phyloP scores from a whole-genome alignment of 352 stramenopile genomes.

The Globisporangium takayamanum region DNA sequence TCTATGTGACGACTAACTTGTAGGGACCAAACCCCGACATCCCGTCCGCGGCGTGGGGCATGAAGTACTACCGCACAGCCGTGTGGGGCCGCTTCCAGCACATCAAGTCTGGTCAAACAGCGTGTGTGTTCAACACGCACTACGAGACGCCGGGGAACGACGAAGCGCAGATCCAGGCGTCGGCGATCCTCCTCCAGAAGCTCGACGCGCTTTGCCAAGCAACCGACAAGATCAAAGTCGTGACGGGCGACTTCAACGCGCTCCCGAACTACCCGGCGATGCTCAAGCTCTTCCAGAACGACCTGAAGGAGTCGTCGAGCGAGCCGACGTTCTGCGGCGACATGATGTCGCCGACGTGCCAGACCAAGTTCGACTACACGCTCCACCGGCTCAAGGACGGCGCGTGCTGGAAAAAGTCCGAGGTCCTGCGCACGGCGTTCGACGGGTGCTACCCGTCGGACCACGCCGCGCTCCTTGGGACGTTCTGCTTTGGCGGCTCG shows the following conservation, averaged over 20 bases:
- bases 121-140: slow-evolving; percentile 78
- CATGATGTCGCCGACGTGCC: slow-evolving; percentile 49
- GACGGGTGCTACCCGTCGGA: slow-evolving; percentile 71
- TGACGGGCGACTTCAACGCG: slow-evolving; percentile 74
- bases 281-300: slow-evolving; percentile 39
- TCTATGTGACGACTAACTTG: not conserved
- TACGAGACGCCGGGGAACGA: slow-evolving; percentile 78
- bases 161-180: slow-evolving; percentile 56
- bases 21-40: slow-evolving; percentile 38
- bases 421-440: slow-evolving; percentile 59
- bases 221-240: slow-evolving; percentile 49
- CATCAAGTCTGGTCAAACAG: slow-evolving; percentile 43
- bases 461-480: slow-evolving; percentile 50
- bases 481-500: slow-evolving; percentile 48
- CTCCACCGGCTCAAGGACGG: slow-evolving; percentile 33
- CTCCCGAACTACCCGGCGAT: slow-evolving; percentile 59
- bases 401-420: slow-evolving; percentile 44
- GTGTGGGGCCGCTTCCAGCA: slow-evolving; percentile 73
- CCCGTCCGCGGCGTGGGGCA: slow-evolving; percentile 49
- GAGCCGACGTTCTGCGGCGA: slow-evolving; percentile 65
- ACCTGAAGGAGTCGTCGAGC: slow-evolving; percentile 39
- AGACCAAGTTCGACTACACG: slow-evolving; percentile 71
- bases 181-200: slow-evolving; percentile 56
- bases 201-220: slow-evolving; percentile 42
- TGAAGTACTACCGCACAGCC: slow-evolving; percentile 68